Percentiles rank a stretch among this genome's conserved stretches.
phyloP scores from a whole-genome alignment of 768 basidiomycete species.

The Boletus sensibilis region DNA sequence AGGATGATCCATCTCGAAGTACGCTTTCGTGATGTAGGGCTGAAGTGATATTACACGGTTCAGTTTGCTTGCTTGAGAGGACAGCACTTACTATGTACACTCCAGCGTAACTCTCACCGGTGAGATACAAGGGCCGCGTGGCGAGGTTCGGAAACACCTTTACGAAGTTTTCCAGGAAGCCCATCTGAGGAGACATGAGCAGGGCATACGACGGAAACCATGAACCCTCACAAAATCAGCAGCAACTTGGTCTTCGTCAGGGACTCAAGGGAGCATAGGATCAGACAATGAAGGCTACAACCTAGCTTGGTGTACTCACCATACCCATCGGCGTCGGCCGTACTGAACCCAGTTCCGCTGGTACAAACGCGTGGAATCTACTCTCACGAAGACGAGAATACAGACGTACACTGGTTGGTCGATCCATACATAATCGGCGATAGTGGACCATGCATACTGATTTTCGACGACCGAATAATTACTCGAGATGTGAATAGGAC shows the following conservation, averaged over 20 bases:
- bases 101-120: no score
- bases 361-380: neutral
- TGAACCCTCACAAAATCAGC: slow-evolving; percentile 38
- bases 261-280: slow-evolving; percentile 34
- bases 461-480: slow-evolving; percentile 51
- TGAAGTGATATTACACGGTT: slow-evolving; percentile 32
- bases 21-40: slow-evolving; percentile 74
- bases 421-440: slow-evolving; percentile 50
- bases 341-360: slow-evolving; percentile 64
- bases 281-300: neutral
- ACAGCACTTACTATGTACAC: no score
- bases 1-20: slow-evolving; percentile 57
- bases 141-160: no score
- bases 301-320: slow-evolving; percentile 34
- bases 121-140: no score
- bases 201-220: no score
- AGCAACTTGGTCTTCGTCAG: slow-evolving; percentile 63
- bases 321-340: slow-evolving; percentile 56
- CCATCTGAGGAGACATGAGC: no score
- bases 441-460: slow-evolving; percentile 52
- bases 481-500: slow-evolving; percentile 55
- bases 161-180: no score
- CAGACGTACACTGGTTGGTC: slow-evolving; percentile 60
- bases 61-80: no score
- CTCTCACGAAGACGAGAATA: neutral